Evolutionary conservation across 805 yeast genomes (phyloP).

Genomic region (Cyberlindnera maritima): DNA sequence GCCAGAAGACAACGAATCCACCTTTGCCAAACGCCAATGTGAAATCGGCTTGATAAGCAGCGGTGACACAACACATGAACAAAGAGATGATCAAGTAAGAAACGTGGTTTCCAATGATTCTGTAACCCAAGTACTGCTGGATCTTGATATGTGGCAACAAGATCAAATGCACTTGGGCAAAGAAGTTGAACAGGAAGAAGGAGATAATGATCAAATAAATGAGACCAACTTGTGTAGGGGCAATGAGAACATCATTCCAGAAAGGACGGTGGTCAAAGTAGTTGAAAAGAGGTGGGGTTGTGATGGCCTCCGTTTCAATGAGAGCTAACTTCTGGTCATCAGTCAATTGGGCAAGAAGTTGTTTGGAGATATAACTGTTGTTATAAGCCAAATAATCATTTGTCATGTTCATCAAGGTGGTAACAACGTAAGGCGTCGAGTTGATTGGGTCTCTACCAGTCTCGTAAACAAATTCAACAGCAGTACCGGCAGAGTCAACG

Average conservation of each 20-base stretch:
- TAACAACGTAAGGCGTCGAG: conserved; percentile 43
- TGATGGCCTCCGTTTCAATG: conserved; percentile 19
- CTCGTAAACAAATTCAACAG: conserved; percentile 49
- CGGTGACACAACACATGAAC: conserved; percentile 55
- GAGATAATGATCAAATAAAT: conserved; percentile 70
- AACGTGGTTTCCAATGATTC: conserved; percentile 47
- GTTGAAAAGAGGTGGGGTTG: conserved; percentile 33
- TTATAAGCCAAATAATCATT: conserved; percentile 22
- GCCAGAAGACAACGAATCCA: conserved; percentile 77
- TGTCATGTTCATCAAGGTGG: conserved; percentile 40
- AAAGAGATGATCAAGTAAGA: conserved; percentile 58
- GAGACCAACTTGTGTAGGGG: conserved; percentile 74
- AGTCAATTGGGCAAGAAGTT: conserved; percentile 31
- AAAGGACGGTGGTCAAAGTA: conserved; percentile 50
- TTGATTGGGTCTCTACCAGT: conserved; percentile 61
- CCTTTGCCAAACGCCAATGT: conserved; percentile 56
- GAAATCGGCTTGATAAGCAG: conserved; percentile 66
- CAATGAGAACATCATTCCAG: conserved; percentile 47
- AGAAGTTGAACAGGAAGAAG: conserved; percentile 66
- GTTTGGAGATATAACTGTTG: conserved; percentile 21
- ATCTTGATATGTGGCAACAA: conserved; percentile 46
- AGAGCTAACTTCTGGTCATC: conserved; percentile 26
- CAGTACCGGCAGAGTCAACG: conserved; percentile 33
- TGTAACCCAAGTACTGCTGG: conserved; percentile 46
- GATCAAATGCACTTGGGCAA: conserved; percentile 48